phyloP scores from a whole-genome alignment of 306 rosid species.

The Chamaecrista fasciculata region DNA sequence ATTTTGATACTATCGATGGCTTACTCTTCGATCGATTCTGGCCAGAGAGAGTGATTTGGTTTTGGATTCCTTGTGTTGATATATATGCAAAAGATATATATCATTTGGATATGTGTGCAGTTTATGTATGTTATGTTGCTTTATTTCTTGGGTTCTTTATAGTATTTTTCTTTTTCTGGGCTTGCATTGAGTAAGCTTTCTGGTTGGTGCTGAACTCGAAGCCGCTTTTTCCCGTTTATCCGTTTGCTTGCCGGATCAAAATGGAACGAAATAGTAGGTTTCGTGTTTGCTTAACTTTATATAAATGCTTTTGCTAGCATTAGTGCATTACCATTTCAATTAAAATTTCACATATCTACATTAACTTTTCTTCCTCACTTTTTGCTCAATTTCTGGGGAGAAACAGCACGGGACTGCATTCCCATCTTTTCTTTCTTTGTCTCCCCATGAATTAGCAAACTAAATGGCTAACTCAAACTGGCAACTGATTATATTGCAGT shows the following conservation, averaged over 20 bases:
- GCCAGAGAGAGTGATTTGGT: too few species aligned
- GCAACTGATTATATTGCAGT: not conserved
- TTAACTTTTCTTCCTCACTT: not conserved
- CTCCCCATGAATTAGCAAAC: slow-evolving; percentile 42
- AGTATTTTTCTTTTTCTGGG: slow-evolving; percentile 43
- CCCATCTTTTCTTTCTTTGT: slow-evolving; percentile 38
- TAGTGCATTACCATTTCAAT: slow-evolving; percentile 35
- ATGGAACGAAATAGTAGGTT: slow-evolving; percentile 48
- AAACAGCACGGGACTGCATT: slow-evolving; percentile 29
- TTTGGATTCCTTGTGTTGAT: too few species aligned
- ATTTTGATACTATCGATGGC: slow-evolving; percentile 36
- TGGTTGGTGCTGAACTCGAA: slow-evolving; percentile 74
- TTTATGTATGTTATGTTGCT: slow-evolving; percentile 21
- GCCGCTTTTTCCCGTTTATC: slow-evolving; percentile 69
- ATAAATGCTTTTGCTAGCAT: slow-evolving; percentile 21
- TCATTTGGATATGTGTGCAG: slow-evolving; percentile 38
- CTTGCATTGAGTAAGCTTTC: slow-evolving; percentile 49
- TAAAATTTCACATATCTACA: not conserved
- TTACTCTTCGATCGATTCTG: slow-evolving; percentile 27
- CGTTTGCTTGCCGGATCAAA: slow-evolving; percentile 72
- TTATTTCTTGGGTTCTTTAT: slow-evolving; percentile 36
- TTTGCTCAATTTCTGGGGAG: slow-evolving; percentile 34
- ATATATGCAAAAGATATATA: too few species aligned
- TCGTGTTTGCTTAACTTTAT: slow-evolving; percentile 60
- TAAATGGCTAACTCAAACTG: slow-evolving; percentile 23